These are phyloP conservation scores for Globisporangium cederbergense DNA, from an alignment of 352 stramenopile genomes.

Conservation along the genomic window DNA sequence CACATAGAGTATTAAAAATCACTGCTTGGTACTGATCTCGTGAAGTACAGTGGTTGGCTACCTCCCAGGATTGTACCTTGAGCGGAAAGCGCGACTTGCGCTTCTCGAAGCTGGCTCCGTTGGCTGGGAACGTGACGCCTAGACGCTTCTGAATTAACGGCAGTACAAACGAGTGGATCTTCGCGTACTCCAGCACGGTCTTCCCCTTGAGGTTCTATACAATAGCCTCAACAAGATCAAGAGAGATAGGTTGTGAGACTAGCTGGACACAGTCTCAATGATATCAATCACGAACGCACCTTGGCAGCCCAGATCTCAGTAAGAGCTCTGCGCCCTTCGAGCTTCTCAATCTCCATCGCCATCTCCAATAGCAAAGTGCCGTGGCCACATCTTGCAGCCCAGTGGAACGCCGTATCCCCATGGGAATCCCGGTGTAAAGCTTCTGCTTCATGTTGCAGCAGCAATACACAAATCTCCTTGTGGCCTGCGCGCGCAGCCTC, in stretches of 20 bases:
- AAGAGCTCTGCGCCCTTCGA: conserved; percentile 20
- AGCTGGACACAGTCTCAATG: neutral
- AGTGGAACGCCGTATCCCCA: conserved; percentile 73
- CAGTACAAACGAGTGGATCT: conserved; percentile 31
- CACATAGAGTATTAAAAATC: neutral
- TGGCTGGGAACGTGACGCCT: conserved; percentile 20
- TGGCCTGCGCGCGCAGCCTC: conserved; percentile 60
- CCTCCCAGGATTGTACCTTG: neutral
- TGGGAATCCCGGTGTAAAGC: conserved; percentile 39
- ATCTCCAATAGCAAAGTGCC: conserved; percentile 49
- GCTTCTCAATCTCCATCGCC: conserved; percentile 33
- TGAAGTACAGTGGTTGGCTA: neutral
- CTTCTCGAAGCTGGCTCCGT: conserved; percentile 22
- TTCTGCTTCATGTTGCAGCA: conserved; percentile 47
- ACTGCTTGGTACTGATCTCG: neutral
- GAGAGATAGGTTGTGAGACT: neutral
- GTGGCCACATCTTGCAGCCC: conserved; percentile 49
- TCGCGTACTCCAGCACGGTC: conserved; percentile 45
- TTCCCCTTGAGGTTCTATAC: conserved; percentile 57
- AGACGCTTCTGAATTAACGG: conserved; percentile 51
- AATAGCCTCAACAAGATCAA: neutral
- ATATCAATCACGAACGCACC: conserved; percentile 17
- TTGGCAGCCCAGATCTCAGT: conserved; percentile 48
- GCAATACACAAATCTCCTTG: conserved; percentile 33
- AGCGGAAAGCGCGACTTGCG: conserved; percentile 33